Percentiles rank a stretch among this genome's conserved stretches.
Evolutionary conservation across 345 rosid genomes (phyloP).

Genomic region (Erucastrum elatum): DNA sequence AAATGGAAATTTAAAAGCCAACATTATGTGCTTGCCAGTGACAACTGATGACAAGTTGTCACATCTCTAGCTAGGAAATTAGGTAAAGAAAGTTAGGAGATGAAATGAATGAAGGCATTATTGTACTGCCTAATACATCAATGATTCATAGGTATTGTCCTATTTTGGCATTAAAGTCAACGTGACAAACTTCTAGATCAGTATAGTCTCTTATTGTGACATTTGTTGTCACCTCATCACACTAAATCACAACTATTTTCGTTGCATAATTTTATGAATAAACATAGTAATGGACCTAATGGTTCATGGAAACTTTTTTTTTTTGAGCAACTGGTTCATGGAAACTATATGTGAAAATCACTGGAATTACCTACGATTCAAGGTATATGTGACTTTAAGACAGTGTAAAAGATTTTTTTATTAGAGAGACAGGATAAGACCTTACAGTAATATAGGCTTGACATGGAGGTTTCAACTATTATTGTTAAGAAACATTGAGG

Average conservation of each 20-base stretch:
- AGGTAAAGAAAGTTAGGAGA: not conserved
- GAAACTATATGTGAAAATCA: not conserved
- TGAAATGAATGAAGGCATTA: slow-evolving; percentile 24
- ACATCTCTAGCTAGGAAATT: slow-evolving; percentile 22
- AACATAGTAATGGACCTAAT: not conserved
- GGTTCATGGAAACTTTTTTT: not conserved
- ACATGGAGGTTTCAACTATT: slow-evolving; percentile 1
- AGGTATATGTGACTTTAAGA: not conserved
- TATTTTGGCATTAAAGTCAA: slow-evolving; percentile 35
- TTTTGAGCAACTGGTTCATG: no score
- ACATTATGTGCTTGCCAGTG: slow-evolving; percentile 19
- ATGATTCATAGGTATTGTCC: slow-evolving; percentile 25
- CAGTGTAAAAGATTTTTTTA: not conserved
- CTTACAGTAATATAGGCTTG: not conserved
- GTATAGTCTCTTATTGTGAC: slow-evolving; percentile 34
- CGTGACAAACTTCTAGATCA: slow-evolving; percentile 31
- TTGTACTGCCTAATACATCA: slow-evolving; percentile 24
- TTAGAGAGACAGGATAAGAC: slow-evolving; percentile 15
- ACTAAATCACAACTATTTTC: not conserved
- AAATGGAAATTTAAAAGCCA: not conserved
- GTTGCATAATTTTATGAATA: not conserved
- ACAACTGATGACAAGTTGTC: not conserved
- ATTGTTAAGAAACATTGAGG: slow-evolving; percentile 15
- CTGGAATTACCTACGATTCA: not conserved
- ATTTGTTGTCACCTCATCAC: slow-evolving; percentile 2